Conservation (phyloP, 2,329 filamentous ascomycete genomes). For the Lachnellula subtilissima region DNA sequence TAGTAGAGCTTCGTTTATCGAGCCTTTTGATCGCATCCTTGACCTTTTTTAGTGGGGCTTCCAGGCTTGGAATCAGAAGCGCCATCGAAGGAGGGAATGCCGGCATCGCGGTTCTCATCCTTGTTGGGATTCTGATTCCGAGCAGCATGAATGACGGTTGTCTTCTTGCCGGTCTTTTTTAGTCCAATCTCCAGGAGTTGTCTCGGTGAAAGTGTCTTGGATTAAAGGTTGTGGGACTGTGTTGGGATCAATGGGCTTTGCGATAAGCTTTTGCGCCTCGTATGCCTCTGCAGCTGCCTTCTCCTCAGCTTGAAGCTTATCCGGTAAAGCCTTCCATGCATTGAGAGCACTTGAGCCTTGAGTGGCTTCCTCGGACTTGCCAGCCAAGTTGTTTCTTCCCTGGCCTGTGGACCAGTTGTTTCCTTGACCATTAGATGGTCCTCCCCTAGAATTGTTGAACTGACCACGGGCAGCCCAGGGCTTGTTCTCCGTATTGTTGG, state of each 20-base stretch:
- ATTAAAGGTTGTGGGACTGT: slow-evolving; percentile 17
- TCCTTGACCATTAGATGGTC: background rate
- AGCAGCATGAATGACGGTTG: slow-evolving; percentile 8
- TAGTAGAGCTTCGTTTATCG: background rate
- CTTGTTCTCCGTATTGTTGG: background rate
- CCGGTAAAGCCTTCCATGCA: slow-evolving; percentile 24
- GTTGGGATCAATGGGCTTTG: slow-evolving; percentile 2
- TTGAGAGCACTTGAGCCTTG: slow-evolving; percentile 11
- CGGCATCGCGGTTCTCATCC: background rate
- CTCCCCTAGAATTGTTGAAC: background rate
- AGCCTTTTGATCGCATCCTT: background rate
- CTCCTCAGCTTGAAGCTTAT: slow-evolving; percentile 23
- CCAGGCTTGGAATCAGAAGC: background rate
- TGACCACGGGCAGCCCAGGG: background rate
- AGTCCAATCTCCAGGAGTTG: slow-evolving; percentile 28
- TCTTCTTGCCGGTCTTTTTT: slow-evolving; percentile 21
- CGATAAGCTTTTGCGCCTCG: slow-evolving; percentile 4
- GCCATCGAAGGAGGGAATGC: background rate
- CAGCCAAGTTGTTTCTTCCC: background rate
- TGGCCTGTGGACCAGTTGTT: background rate
- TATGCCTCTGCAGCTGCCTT: slow-evolving; percentile 19
- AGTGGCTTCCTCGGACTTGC: background rate
- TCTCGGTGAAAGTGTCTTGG: slow-evolving; percentile 30
- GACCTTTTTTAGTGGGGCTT: background rate
- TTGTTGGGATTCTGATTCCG: background rate